Percentiles rank a stretch among this genome's conserved stretches.
Conservation (phyloP, 192 early-diverging fungal genomes). For the Funneliformis geosporum region DNA sequence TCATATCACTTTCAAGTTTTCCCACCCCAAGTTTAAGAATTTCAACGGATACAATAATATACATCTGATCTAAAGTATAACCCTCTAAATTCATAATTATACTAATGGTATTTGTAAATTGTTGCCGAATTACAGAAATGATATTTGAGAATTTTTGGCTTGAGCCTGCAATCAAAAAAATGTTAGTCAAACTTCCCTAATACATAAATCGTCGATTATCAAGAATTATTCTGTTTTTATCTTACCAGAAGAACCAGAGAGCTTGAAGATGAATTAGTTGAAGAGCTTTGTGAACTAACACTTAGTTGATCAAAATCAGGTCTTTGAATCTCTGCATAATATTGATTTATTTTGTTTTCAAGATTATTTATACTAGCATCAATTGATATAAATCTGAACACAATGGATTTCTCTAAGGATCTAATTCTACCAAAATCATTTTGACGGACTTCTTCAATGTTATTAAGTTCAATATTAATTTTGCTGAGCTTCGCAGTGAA, state of each 20-base stretch:
- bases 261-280: conserved; percentile 1
- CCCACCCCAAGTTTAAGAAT: conserved; percentile 24
- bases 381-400: no score
- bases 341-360: no score
- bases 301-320: no score
- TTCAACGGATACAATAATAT: conserved; percentile 5
- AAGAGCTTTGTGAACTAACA: background rate
- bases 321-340: no score
- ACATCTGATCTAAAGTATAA: conserved; percentile 23
- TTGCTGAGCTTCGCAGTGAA: no score
- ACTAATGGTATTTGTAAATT: conserved; percentile 6
- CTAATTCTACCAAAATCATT: no score
- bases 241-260: conserved; percentile 1
- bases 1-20: conserved; percentile 23
- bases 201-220: background rate
- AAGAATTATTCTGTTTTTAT: background rate
- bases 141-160: conserved; percentile 1
- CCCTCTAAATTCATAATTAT: background rate
- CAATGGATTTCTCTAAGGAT: no score
- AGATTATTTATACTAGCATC: no score
- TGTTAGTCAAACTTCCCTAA: conserved; percentile 1
- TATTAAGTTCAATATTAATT: no score
- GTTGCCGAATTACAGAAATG: conserved; percentile 3
- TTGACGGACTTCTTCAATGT: no score
- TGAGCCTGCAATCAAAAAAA: conserved; percentile 2